Conservation (phyloP, 179 eudicot species). For the Kewa caespitosa region DNA sequence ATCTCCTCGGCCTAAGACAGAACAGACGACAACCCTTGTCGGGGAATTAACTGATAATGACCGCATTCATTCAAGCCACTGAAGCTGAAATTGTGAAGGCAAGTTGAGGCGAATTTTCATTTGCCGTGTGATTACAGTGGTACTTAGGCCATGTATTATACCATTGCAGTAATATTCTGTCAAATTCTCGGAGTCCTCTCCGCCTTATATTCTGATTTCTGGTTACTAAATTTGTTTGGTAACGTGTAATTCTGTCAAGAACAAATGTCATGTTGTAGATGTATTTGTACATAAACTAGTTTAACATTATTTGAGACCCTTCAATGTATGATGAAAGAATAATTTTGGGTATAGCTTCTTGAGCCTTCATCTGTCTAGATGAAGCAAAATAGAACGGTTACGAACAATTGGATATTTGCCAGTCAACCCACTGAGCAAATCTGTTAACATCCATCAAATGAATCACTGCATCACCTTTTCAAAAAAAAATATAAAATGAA, state of each 20-base stretch:
- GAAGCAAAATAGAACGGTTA: background rate
- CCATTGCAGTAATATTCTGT: background rate
- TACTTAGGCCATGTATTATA: background rate
- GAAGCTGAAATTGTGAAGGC: conserved; percentile 1
- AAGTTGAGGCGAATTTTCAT: background rate
- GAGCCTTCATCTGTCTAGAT: background rate
- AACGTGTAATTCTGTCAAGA: conserved; percentile 1
- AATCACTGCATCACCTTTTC: background rate
- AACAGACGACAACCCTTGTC: conserved; percentile 10
- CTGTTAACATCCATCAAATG: background rate
- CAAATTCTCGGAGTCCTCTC: background rate
- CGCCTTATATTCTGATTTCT: background rate
- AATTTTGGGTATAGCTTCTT: background rate
- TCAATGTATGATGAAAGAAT: background rate
- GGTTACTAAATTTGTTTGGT: conserved; percentile 19
- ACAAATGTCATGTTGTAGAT: conserved; percentile 6
- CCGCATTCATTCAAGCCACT: background rate
- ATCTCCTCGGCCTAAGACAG: conserved; percentile 31
- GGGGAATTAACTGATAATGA: conserved; percentile 9
- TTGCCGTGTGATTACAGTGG: background rate
- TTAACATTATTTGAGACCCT: background rate
- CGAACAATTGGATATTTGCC: background rate
- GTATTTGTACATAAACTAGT: conserved; percentile 23
- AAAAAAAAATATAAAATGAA: no score
- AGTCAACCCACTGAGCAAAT: background rate